A percentile compares a stretch with the other conserved stretches of the same genome.
These are phyloP conservation scores for Salix suchowensis DNA, from an alignment of 345 rosid species.

Conservation along the genomic window DNA sequence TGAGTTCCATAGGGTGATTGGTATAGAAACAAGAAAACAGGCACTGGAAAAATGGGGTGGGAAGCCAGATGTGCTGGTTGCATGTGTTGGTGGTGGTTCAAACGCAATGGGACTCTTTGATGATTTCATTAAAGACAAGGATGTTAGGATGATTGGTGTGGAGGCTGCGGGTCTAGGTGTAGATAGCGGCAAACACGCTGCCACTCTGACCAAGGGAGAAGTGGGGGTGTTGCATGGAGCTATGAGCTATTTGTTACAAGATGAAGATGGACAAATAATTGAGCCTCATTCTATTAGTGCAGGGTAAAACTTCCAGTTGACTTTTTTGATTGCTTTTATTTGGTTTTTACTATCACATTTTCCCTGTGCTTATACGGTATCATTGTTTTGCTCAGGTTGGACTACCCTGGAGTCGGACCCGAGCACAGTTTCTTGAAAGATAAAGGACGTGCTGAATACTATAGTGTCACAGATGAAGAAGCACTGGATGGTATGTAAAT, in stretches of 20 bases:
- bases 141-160: conserved; percentile 84
- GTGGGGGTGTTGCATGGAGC: conserved; percentile 94
- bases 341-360: background rate
- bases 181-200: conserved; percentile 94
- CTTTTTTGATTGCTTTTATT: background rate
- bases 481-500: conserved; percentile 69
- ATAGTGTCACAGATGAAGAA: conserved; percentile 73
- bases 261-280: conserved; percentile 85
- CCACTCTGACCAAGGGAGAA: conserved; percentile 79
- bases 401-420: conserved; percentile 98
- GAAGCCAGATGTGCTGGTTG: conserved; percentile 85
- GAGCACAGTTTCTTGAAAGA: conserved; percentile 96
- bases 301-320: conserved; percentile 43
- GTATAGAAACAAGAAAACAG: conserved; percentile 79
- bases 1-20: conserved; percentile 89
- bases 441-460: conserved; percentile 75
- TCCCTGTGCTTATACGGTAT: background rate
- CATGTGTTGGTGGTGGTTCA: conserved; percentile 94
- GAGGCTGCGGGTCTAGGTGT: conserved; percentile 94
- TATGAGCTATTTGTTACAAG: conserved; percentile 92
- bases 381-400: conserved; percentile 52
- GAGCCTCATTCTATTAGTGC: conserved; percentile 96
- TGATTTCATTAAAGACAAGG: conserved; percentile 72
- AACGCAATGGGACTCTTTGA: conserved; percentile 95
- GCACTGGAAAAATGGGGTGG: conserved; percentile 95